Conservation (phyloP, 2,329 filamentous ascomycete species). For the Bipolaris zeicola region DNA sequence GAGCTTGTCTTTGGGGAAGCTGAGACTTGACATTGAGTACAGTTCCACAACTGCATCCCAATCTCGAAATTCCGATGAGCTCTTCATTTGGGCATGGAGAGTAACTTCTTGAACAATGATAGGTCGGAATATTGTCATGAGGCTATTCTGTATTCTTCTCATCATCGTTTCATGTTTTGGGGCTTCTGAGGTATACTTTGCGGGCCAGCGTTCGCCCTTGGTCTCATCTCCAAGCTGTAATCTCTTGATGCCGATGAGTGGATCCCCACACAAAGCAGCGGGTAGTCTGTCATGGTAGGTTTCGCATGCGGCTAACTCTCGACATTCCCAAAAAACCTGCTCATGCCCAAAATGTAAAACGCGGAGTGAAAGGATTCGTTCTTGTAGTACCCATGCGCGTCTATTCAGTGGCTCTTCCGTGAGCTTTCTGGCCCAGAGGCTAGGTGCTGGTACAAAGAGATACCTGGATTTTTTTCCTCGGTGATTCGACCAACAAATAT, state of each 20-base stretch:
- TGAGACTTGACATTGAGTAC: slow-evolving; percentile 3
- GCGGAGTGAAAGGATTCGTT: slow-evolving; percentile 26
- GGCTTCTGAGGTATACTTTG: background rate
- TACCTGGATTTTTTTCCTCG: background rate
- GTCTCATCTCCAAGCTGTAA: slow-evolving; percentile 4
- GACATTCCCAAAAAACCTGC: slow-evolving; percentile 33
- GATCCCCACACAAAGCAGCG: background rate
- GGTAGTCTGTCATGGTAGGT: slow-evolving; percentile 5
- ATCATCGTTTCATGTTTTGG: background rate
- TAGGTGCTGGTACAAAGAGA: background rate
- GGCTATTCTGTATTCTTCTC: background rate
- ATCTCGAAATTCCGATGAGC: background rate
- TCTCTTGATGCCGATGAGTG: slow-evolving; percentile 5
- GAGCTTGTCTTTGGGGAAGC: slow-evolving; percentile 5
- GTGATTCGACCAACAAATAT: background rate
- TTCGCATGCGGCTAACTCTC: slow-evolving; percentile 16
- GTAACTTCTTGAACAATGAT: background rate
- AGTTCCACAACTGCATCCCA: slow-evolving; percentile 9
- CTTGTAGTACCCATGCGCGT: slow-evolving; percentile 13
- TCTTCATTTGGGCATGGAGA: background rate
- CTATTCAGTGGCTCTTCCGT: slow-evolving; percentile 6
- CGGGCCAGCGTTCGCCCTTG: slow-evolving; percentile 6
- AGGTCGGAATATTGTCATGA: background rate
- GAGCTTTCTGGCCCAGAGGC: background rate
- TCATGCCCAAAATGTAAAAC: slow-evolving; percentile 21